Evolutionary conservation across 441 rosid genomes (phyloP), one percentile per base, ranked within the genome.

Genomic region (Kokia cookei): DNA sequence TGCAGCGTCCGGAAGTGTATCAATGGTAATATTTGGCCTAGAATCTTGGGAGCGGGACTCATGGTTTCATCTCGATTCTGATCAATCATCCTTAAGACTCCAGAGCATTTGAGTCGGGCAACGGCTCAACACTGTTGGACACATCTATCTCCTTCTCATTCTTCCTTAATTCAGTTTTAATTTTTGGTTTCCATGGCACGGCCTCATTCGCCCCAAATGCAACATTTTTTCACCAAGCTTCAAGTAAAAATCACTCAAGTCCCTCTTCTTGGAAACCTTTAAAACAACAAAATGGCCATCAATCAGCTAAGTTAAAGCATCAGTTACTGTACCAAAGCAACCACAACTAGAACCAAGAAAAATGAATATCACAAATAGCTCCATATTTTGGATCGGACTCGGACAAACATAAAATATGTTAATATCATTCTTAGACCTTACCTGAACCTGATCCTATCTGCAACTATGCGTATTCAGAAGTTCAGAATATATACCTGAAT

Each of bases 251-350:
- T 96, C 97, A 60, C 82, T 87, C 89, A 93, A 80, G 76, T 91
- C 96, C 9, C 74, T 89, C 88, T 96, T 93, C 90, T 90, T 93
- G 26, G 97, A 91, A 77, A 96, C 98, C 99, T 93, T 67, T 32
- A 45, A 22, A 73, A 65, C 40, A 65, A 51, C 54, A 73, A 75
- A 68, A 57, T 9, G 17, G 42, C 61, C 74, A 57, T 24, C 17
- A 19, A 75, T 29, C 22, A 72, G 17, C 66, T 26, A 9, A 67
- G 45, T 60, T 40, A 71, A 27, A 65, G 8, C 27, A 32, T 51
- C 17, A 15, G 27, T 2, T 45, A 47, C 12, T 12, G 19, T 63
- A 10, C 27, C 40, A 37, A 63, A 64, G 50, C 50, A 64, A 64
- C 26, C 50, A 64, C 47, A 3, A 40, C 2, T 63, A 37, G 27